Evolutionary conservation across 2,329 filamentous ascomycete species (phyloP), one percentile per base, ranked within the genome.

Genomic region (Dactylonectria estremocensis): DNA sequence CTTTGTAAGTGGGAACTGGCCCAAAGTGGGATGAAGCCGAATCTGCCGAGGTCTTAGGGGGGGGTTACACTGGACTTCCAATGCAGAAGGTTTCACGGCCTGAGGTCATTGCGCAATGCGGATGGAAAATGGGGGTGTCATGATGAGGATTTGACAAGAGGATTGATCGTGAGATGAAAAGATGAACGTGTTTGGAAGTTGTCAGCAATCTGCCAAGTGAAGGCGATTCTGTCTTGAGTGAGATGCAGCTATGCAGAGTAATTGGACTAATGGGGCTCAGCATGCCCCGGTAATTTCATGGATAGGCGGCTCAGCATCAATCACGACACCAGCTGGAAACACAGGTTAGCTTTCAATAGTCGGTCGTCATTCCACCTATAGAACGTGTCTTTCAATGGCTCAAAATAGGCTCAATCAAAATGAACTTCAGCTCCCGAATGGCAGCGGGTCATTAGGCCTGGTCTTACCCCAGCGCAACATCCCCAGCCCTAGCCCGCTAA

Each of bases 361-460:
- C 24, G 11, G 55, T 43, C 37, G 13, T 9, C 37, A 57, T 28
- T 13, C 7, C 20, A 33, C 20, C 9, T 11, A 35, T 22, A 18
- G 50, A 37, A 2, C n/a, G 3, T 16, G 22, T 20, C 10, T 24
- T 48, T 45, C 65, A 67, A 76, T 76, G 74, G 66, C 71, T 52
- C 67, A 71, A 31, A 67, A 69, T 52, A 69, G 61, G 50, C 37
- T 65, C 40, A 43, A 56, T n/a, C 50, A 67, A 22, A 74, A 73
- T 24, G 73, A 70, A 24, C 74, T 75, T 14, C 72, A 69, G 40
- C 69, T 76, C 20, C 74, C 74, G 24, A 66, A 60, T 54, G 71
- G 66, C 53, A 69, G 72, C 67, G 73, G 73, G 67, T 61, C 72
- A 35, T 60, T 69, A 20, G 71, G 69, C 54, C 28, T 61, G n/a